Evolutionary conservation across 2,329 filamentous ascomycete genomes (phyloP).

Genomic region (Paracamarosporium sp.): DNA sequence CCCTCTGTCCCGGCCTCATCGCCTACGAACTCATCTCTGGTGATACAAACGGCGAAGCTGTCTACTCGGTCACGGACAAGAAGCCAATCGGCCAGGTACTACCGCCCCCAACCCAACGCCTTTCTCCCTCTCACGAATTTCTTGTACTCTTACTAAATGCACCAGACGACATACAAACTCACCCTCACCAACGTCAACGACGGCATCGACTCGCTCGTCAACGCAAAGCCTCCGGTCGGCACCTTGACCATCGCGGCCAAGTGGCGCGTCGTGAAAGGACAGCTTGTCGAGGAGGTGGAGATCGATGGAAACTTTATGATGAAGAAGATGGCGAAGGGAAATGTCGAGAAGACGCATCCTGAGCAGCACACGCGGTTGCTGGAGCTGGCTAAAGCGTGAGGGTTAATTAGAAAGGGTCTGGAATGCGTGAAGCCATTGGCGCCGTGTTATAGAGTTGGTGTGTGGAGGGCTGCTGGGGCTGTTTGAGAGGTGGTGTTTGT

Average conservation of each 20-base stretch:
- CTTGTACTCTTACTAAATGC: background rate
- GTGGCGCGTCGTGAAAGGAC: conserved; percentile 43
- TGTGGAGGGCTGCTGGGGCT: background rate
- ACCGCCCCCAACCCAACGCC: background rate
- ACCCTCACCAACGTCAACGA: conserved; percentile 45
- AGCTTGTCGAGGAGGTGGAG: conserved; percentile 47
- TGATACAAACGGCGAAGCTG: conserved; percentile 33
- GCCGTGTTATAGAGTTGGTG: background rate
- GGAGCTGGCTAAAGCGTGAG: conserved; percentile 34
- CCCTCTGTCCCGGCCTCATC: conserved; percentile 43
- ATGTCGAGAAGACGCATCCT: conserved; percentile 50
- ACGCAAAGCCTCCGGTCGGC: conserved; percentile 48
- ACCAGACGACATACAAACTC: conserved; percentile 48
- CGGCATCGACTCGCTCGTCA: conserved; percentile 47
- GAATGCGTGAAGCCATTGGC: background rate
- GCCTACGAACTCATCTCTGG: conserved; percentile 43
- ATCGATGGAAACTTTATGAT: conserved; percentile 52
- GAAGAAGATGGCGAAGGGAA: conserved; percentile 51
- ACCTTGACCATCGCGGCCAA: conserved; percentile 46
- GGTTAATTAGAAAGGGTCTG: background rate
- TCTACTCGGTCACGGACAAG: conserved; percentile 47
- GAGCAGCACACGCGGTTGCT: conserved; percentile 45
- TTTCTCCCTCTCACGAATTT: background rate
- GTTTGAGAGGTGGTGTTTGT: background rate
- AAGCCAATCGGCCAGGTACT: conserved; percentile 47